Evolutionary conservation across 1,139 yeast species (phyloP).

Genomic region (Pichia norvegensis): DNA sequence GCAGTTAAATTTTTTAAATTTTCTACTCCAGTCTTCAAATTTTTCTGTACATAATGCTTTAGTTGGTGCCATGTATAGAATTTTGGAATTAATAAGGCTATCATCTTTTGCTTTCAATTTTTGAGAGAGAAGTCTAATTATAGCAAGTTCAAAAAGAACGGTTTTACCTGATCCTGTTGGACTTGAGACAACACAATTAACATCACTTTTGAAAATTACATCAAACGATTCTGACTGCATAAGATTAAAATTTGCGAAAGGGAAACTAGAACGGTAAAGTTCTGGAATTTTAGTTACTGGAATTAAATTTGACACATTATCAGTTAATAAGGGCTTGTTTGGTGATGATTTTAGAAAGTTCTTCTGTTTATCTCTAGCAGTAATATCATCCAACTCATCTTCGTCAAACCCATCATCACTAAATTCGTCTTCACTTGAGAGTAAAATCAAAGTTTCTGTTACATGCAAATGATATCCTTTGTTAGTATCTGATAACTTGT

Average conservation of each 20-base stretch:
- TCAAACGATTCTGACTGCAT: constrained; percentile 44
- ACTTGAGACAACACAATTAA: constrained; percentile 42
- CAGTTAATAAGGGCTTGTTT: not conserved
- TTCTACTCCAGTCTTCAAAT: constrained; percentile 36
- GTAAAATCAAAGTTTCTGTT: not conserved
- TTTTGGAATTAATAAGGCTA: constrained; percentile 28
- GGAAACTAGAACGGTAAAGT: constrained; percentile 26
- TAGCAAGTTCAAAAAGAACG: constrained; percentile 45
- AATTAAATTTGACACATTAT: not conserved
- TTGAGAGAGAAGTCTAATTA: constrained; percentile 30
- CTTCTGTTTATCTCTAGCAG: not conserved
- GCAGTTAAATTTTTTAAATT: constrained; percentile 31
- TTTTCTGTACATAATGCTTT: constrained; percentile 44
- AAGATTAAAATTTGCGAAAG: constrained; percentile 35
- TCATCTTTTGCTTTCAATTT: constrained; percentile 10
- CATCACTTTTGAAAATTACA: constrained; percentile 28
- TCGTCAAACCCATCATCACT: not conserved
- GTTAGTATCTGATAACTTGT: no score
- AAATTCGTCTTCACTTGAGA: not conserved
- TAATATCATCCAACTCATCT: not conserved
- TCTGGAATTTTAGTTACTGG: constrained; percentile 7
- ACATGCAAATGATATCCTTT: not conserved
- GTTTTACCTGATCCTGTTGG: constrained; percentile 58
- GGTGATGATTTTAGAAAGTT: not conserved
- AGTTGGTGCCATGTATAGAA: constrained; percentile 48